Evolutionary conservation across 1,284 basidiomycete genomes (phyloP).

Genomic region (Fistulinella cinereoalba): DNA sequence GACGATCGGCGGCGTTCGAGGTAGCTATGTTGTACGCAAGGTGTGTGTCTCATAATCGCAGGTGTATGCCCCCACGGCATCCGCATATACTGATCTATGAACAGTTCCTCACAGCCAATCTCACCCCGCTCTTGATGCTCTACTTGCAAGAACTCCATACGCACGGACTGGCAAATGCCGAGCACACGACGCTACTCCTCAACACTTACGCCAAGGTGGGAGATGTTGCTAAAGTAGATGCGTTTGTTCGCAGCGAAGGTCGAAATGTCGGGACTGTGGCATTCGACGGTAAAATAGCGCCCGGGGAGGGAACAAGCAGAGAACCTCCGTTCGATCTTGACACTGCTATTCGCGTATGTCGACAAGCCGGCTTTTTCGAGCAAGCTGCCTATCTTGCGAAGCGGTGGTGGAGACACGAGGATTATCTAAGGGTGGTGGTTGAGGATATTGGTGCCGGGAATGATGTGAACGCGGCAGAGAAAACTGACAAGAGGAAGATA

Average conservation of each 20-base stretch:
- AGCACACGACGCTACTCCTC: constrained; percentile 93
- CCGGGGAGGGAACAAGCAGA: constrained; percentile 41
- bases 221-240: constrained; percentile 84
- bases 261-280: constrained; percentile 25
- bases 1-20: constrained; percentile 87
- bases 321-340: constrained; percentile 95
- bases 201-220: constrained; percentile 98
- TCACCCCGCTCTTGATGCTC: constrained; percentile 91
- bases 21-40: constrained; percentile 96
- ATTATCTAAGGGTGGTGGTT: constrained; percentile 92
- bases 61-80: not conserved
- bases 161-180: constrained; percentile 86
- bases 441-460: constrained; percentile 77
- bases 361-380: constrained; percentile 94
- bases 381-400: constrained; percentile 94
- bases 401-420: constrained; percentile 88
- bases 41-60: constrained; percentile 38
- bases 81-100: constrained; percentile 4
- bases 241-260: constrained; percentile 88
- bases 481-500: constrained; percentile 20
- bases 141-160: constrained; percentile 96
- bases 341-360: constrained; percentile 93
- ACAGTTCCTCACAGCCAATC: constrained; percentile 94
- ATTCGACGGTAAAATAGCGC: constrained; percentile 29
- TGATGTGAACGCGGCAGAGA: constrained; percentile 7